Conservation (phyloP, 495 filamentous ascomycete genomes). For the Darksidea phi region DNA sequence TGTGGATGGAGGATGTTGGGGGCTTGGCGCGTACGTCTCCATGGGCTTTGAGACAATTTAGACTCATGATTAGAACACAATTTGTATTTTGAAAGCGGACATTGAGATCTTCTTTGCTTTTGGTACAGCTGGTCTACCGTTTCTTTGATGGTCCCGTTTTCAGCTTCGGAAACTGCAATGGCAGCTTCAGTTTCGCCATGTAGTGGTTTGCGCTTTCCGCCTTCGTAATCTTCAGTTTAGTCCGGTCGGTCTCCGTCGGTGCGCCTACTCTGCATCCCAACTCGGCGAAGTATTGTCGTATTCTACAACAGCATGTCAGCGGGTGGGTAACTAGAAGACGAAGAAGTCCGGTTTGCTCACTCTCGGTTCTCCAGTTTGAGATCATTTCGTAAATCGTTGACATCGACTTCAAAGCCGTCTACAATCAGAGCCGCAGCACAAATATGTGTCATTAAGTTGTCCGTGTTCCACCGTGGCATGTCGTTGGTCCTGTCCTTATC, state of each 20-base stretch:
- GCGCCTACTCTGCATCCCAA: conserved; percentile 67
- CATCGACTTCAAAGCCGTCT: conserved; percentile 77
- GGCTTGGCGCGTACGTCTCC: no score
- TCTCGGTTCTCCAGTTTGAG: conserved; percentile 68
- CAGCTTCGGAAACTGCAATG: conserved; percentile 75
- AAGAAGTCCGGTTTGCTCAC: conserved; percentile 20
- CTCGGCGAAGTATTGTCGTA: conserved; percentile 72
- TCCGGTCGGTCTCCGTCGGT: conserved; percentile 51
- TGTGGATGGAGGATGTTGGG: no score
- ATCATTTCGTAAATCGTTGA: conserved; percentile 72
- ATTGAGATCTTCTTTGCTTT: no score
- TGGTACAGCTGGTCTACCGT: background rate
- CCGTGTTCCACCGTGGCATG: conserved; percentile 45
- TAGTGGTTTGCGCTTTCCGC: conserved; percentile 60
- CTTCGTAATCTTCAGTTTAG: conserved; percentile 53
- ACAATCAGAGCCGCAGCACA: conserved; percentile 56
- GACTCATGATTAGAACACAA: no score
- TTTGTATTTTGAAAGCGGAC: no score
- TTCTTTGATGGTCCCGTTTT: background rate
- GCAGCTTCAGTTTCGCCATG: conserved; percentile 70
- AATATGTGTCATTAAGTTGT: conserved; percentile 47
- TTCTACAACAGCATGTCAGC: conserved; percentile 33
- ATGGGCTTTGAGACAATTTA: no score
- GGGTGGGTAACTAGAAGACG: background rate
- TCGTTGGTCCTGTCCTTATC: conserved; percentile 27